Percentiles rank a stretch among this genome's conserved stretches.
These are phyloP conservation scores for Clarireedia monteithiana DNA, from an alignment of 2,329 filamentous ascomycete species.

Conservation along the genomic window DNA sequence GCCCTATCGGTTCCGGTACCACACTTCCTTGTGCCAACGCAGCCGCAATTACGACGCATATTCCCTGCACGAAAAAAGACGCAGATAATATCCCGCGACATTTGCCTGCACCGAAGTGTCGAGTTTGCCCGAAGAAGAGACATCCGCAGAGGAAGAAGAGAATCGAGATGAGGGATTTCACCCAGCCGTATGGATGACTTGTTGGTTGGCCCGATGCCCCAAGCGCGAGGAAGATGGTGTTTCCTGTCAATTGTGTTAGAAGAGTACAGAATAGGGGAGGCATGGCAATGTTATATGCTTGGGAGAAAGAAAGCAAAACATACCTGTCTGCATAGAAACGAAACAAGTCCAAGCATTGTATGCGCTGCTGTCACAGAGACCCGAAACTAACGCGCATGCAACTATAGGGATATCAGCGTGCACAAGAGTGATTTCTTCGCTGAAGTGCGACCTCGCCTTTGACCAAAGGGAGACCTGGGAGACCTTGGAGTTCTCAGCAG, in stretches of 20 bases:
- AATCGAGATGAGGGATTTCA: constrained; percentile 46
- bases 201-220: constrained; percentile 45
- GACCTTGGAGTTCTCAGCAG: constrained; percentile 10
- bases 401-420: constrained; percentile 32
- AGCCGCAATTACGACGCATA: constrained; percentile 45
- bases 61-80: constrained; percentile 45
- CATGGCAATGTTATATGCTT: not conserved
- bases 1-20: constrained; percentile 36
- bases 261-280: not conserved
- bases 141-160: constrained; percentile 46
- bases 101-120: constrained; percentile 15
- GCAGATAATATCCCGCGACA: constrained; percentile 36
- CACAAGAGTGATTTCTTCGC: constrained; percentile 24
- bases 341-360: constrained; percentile 43
- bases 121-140: constrained; percentile 36
- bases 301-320: not conserved
- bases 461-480: not conserved
- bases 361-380: constrained; percentile 38
- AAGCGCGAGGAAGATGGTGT: constrained; percentile 56
- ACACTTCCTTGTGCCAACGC: constrained; percentile 40
- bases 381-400: constrained; percentile 38
- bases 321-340: constrained; percentile 45
- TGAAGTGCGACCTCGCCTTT: constrained; percentile 14
- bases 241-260: constrained; percentile 33
- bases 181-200: constrained; percentile 43